A percentile compares a stretch with the other conserved stretches of the same genome.
These are phyloP conservation scores for Medicago lupulina DNA, from an alignment of 306 rosid species.

Conservation along the genomic window DNA sequence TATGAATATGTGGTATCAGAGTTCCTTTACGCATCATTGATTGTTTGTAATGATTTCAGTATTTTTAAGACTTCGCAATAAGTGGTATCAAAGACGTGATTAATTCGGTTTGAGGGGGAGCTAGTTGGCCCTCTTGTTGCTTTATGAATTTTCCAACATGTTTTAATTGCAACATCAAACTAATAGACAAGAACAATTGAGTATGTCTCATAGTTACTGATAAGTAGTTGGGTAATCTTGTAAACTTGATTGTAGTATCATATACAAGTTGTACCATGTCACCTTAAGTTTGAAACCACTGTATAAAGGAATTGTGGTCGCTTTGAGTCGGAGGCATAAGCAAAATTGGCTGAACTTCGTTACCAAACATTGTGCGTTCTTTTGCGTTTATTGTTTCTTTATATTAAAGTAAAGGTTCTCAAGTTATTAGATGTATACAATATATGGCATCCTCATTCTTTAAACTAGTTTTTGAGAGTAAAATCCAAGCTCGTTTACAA, in stretches of 20 bases:
- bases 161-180: slow-evolving; percentile 8
- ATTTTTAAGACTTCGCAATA: background rate
- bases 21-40: background rate
- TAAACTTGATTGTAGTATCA: no score
- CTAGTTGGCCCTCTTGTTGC: background rate
- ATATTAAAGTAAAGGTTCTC: no score
- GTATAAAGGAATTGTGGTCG: no score
- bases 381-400: no score
- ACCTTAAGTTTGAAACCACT: background rate
- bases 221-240: background rate
- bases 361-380: no score
- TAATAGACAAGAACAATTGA: background rate
- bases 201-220: no score
- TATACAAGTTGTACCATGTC: no score
- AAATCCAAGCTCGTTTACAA: no score
- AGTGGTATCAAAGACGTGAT: background rate
- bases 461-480: no score
- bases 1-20: background rate
- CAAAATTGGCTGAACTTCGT: no score
- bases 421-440: no score
- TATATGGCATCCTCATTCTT: no score
- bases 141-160: background rate
- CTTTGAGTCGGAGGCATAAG: background rate
- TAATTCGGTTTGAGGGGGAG: background rate
- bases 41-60: background rate